Conservation (phyloP, 495 filamentous ascomycete species). For the Xylaria acuta region DNA sequence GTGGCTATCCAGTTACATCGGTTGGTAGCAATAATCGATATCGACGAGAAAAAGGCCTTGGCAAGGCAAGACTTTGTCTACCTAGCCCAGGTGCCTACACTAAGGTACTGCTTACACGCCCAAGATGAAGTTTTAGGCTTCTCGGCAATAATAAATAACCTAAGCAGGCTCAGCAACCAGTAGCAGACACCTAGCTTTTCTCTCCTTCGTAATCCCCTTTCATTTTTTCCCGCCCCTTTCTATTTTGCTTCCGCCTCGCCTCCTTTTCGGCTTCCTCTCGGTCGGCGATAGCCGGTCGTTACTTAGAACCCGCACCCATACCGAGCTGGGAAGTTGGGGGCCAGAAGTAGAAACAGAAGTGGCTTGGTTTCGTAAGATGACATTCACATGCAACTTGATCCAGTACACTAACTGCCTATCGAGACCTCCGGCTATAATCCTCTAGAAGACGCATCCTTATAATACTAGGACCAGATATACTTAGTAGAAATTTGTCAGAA, state of each 20-base stretch:
- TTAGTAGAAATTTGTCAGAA: neutral
- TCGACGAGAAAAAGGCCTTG: neutral
- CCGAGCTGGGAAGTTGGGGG: conserved; percentile 17
- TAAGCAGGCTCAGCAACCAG: neutral
- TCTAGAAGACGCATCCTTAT: neutral
- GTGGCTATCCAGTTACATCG: conserved; percentile 11
- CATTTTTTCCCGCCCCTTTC: neutral
- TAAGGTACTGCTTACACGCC: conserved; percentile 2
- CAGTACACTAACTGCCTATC: neutral
- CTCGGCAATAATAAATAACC: conserved; percentile 1
- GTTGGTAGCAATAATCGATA: neutral
- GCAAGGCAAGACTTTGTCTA: neutral
- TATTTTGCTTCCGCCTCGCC: conserved; percentile 7
- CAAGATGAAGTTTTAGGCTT: neutral
- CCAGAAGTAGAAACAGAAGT: neutral
- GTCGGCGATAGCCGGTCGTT: neutral
- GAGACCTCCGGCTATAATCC: neutral
- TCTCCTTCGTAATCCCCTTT: neutral
- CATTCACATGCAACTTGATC: conserved; percentile 18
- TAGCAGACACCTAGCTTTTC: neutral
- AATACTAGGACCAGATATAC: neutral
- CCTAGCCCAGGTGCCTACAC: neutral
- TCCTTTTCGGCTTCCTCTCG: conserved; percentile 19
- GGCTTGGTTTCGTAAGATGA: neutral
- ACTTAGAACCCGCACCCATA: conserved; percentile 1